Base-by-base conservation (phyloP, 495 filamentous ascomycete species). In the Hypoxylon cercidicola region DNA sequence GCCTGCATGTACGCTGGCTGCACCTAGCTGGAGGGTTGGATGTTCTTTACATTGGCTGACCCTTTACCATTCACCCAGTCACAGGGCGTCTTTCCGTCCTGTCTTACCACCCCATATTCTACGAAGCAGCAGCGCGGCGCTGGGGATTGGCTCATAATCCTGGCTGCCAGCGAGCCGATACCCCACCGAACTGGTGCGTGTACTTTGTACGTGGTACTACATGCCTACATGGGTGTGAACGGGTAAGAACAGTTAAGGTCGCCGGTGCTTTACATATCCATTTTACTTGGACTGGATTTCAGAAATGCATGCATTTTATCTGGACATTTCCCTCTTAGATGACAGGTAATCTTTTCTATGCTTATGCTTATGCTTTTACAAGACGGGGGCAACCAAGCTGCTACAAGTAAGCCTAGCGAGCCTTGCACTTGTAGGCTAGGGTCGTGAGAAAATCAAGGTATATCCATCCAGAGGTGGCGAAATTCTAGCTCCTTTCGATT, bases 161-260 rank as follows among this genome's bases (percentile, higher is more conserved):
- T 68, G 65, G 65, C 19, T 58, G 55, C 60, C 60, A 68, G 48
- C 65, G 40, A 63, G 60, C 51, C 55, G 64, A 48, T 44, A 50
- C 60, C 7, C 60, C 60, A 64, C 65, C 18, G n/a, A 21, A 45
- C 25, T 58, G 45, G 64, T 62, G 53, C 57, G 58, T 57, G 41
- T 32, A 60, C 55, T 51, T 55, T 12, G 50, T 46, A 40, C 48
- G 45, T 46, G 50, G n/a, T 49, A 15, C 16, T 10, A 32, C 30
- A 32, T 32, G 10, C 10, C 7, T 32, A 32, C 30, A 32, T 32
- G 30, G 3, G 30, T 11, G 10, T 32, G 8, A 43, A 59, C 28
- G 51, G 53, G 43, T 45, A 52, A 52, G 53, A 61, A 35, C 40
- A 46, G 53, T 61, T 30, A 44, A 43, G 52, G 45, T 35, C 32